phyloP scores from a whole-genome alignment of 1,284 basidiomycete species.

The Microbotryum scabiosae region DNA sequence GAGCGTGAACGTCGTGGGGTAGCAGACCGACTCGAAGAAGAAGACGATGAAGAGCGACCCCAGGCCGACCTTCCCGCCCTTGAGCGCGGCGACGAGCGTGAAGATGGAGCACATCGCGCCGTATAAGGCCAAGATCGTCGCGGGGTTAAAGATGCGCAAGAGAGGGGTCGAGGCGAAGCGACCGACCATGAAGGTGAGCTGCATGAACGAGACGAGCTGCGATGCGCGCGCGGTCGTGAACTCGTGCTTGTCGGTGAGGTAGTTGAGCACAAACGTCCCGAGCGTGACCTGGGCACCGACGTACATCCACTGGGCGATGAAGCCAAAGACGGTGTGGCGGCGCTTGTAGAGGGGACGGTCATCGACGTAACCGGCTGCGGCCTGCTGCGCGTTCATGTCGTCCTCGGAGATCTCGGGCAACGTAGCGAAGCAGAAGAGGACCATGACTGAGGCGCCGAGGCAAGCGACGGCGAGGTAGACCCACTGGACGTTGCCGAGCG shows the following conservation, averaged over 20 bases:
- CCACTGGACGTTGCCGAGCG: slow-evolving; percentile 66
- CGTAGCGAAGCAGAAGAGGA: slow-evolving; percentile 62
- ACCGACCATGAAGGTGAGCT: slow-evolving; percentile 56
- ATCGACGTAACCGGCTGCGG: slow-evolving; percentile 46
- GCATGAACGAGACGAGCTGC: slow-evolving; percentile 60
- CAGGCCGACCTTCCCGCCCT: slow-evolving; percentile 52
- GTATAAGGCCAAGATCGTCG: slow-evolving; percentile 54
- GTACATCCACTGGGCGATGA: slow-evolving; percentile 61
- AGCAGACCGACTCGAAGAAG: slow-evolving; percentile 43
- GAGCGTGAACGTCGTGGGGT: slow-evolving; percentile 52
- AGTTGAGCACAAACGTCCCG: slow-evolving; percentile 64
- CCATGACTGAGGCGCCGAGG: slow-evolving; percentile 55
- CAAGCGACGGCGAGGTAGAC: slow-evolving; percentile 68
- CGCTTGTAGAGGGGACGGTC: slow-evolving; percentile 60
- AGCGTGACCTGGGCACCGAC: slow-evolving; percentile 52
- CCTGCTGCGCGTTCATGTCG: slow-evolving; percentile 34
- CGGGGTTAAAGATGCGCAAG: slow-evolving; percentile 55
- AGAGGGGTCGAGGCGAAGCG: slow-evolving; percentile 59
- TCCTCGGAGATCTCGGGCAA: slow-evolving; percentile 65
- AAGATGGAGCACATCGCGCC: slow-evolving; percentile 51
- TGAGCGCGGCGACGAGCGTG: slow-evolving; percentile 49
- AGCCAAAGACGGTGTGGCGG: slow-evolving; percentile 61
- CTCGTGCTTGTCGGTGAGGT: slow-evolving; percentile 55
- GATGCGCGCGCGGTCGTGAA: slow-evolving; percentile 51
- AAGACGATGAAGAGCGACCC: slow-evolving; percentile 59